Base-by-base conservation (phyloP, 2,329 filamentous ascomycete species). In the Diaporthe citrichinensis region DNA sequence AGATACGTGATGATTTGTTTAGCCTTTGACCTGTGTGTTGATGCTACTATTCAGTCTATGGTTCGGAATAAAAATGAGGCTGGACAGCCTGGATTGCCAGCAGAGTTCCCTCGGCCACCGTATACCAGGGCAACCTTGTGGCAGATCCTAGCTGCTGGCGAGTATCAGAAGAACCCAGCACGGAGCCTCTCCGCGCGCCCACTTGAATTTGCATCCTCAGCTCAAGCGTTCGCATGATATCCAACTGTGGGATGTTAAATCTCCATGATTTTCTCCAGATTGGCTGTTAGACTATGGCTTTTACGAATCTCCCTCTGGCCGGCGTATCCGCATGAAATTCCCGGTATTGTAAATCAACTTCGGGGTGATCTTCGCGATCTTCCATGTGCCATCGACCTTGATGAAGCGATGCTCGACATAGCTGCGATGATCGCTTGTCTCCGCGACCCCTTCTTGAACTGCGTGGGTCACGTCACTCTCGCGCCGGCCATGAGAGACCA, bases 321-420 rank as follows among this genome's bases (percentile, higher is more conserved):
- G 62, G 1, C 62, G 46, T 2, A 68, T 68, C 28, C 31, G 23
- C 62, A 68, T 53, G 62, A 68, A 68, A 7, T 68, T 68, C 7
- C 62, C 62, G 7, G 62, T 68, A 23, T 68, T 51, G 62, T 51
- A 68, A 10, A 53, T 68, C 7, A 53, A 17, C 17, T 53, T 51
- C 2, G 62, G 62, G 6, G 62, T 68, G 23, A 68, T 68, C 15
- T 23, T 51, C 31, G 46, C 44, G 31, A 68, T 51, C 31, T 68
- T 68, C 62, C 62, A 68, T 12, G 25, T 51, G 14, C 62, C 62
- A 51, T 51, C 62, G 23, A 51, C 31, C 46, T 53, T 68, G 62
- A 39, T 28, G 14, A 68, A 25, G 23, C 62, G 62, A 17, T 51
- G 46, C 23, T 68, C 46, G 23, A 68, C 23, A 14, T 68, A 68